phyloP scores from a whole-genome alignment of 2,329 filamentous ascomycete species.

The Myrmaecium sp. region DNA sequence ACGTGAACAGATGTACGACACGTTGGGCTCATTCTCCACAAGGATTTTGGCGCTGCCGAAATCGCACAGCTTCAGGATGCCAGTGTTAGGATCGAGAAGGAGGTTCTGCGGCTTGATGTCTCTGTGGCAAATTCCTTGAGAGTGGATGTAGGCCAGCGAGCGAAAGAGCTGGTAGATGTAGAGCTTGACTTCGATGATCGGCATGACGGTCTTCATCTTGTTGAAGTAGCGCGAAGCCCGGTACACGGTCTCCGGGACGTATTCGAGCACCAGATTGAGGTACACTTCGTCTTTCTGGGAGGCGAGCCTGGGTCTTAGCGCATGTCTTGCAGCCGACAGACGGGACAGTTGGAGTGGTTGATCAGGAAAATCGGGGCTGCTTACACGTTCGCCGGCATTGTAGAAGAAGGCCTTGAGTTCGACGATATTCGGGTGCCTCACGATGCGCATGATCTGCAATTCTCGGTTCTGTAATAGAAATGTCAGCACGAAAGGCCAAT shows the following conservation, averaged over 20 bases:
- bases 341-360: too few species aligned
- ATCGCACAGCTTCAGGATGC: constrained; percentile 92
- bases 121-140: constrained; percentile 94
- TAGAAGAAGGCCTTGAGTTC: constrained; percentile 99
- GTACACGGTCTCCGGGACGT: constrained; percentile 96
- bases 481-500: constrained; percentile 12
- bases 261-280: constrained; percentile 94
- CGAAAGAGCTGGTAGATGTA: constrained; percentile 99
- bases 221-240: constrained; percentile 97
- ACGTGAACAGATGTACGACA: constrained; percentile 97
- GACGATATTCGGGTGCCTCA: constrained; percentile 96
- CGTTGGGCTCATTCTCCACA: constrained; percentile 96
- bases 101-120: constrained; percentile 99
- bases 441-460: constrained; percentile 98
- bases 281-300: constrained; percentile 78
- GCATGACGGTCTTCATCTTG: constrained; percentile 99
- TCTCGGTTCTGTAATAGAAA: constrained; percentile 78
- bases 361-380: constrained; percentile 17
- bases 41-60: constrained; percentile 98
- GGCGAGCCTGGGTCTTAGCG: too few species aligned
- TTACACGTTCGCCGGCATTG: constrained; percentile 92
- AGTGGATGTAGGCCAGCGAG: constrained; percentile 96
- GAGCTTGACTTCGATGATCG: constrained; percentile 93
- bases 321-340: too few species aligned
- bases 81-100: constrained; percentile 76